Base-by-base conservation (phyloP, 768 basidiomycete genomes). In the Xerocomus potaroensis region DNA sequence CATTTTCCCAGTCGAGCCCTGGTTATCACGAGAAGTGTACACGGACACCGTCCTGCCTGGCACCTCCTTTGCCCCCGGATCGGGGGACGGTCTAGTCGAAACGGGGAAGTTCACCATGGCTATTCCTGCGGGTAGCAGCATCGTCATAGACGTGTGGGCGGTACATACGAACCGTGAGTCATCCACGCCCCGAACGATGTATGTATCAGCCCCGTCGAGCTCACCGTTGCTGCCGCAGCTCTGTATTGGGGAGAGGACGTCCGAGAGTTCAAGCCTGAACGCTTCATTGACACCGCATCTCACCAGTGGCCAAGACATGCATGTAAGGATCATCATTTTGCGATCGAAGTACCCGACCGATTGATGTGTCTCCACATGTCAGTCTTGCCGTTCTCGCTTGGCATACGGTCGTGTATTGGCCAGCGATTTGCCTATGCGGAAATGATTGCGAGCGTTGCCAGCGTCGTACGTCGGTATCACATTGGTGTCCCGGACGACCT, bases 291-390 rank as follows among this genome's bases (percentile, higher is more conserved):
- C 42, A 76, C 73, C 0, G 68, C 68, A 5, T 60, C 67, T 1
- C 78, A 78, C 45, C 66, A 67, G 24, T 79, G 76, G 76, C 77
- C 76, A 12, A 70, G 77, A 19, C 67, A 77, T 45, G 76, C 74
- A 12, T 77, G 75, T 75, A 46, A 36, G 74, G 37, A 18, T 11
- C 5, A 15, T 14, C 6, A 9, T 18, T 27, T 2, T 8, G 41
- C 10, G 29, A 23, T 18, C 3, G 4, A 31, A 1, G 9, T 14
- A 14, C 27, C 16, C 16, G 9, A 22, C 30, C 12, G 16, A 32
- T 34, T 34, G 41, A 34, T 24, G 19, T 19, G 26, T 10, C 30
- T 35, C 18, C 24, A 11, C 14, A 18, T 9, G 8, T n/a, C 30
- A 73, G 74, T 72, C 55, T 24, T 73, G 22, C 69, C 74, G 0